Conservation (phyloP, 2,329 filamentous ascomycete genomes). For the Monosporascus sp. region DNA sequence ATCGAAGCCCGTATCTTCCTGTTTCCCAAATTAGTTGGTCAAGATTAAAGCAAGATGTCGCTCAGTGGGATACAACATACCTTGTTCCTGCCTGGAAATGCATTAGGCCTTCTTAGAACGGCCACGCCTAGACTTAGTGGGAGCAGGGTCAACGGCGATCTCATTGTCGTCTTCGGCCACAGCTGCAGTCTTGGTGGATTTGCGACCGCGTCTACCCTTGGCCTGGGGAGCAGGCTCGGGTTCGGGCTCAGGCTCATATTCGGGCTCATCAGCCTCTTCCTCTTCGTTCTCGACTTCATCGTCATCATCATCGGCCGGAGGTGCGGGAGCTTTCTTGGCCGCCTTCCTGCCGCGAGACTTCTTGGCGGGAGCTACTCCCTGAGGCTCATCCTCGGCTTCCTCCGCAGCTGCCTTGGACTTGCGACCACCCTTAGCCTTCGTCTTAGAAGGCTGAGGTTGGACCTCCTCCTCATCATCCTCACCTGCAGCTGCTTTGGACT, state of each 20-base stretch:
- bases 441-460: conserved; percentile 15
- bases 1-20: too few species aligned
- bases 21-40: too few species aligned
- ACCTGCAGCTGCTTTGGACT: conserved; percentile 22
- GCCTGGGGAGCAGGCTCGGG: conserved; percentile 26
- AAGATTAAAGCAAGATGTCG: too few species aligned
- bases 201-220: conserved; percentile 7
- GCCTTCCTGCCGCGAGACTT: conserved; percentile 23
- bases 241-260: background rate
- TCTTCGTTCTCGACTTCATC: conserved; percentile 17
- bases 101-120: conserved; percentile 10
- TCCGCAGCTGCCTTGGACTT: conserved; percentile 15
- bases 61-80: background rate
- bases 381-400: conserved; percentile 18
- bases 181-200: conserved; percentile 1
- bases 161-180: conserved; percentile 11
- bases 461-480: conserved; percentile 19
- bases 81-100: background rate
- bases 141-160: conserved; percentile 10
- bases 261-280: conserved; percentile 17
- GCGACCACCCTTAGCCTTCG: conserved; percentile 11
- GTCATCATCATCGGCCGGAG: conserved; percentile 7
- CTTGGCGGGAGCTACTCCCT: conserved; percentile 24
- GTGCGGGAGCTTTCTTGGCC: conserved; percentile 15
- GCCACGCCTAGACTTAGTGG: conserved; percentile 9